A percentile compares a stretch with the other conserved stretches of the same genome.
Evolutionary conservation across 2,329 filamentous ascomycete species (phyloP).

Genomic region (Hypomyces perniciosus): DNA sequence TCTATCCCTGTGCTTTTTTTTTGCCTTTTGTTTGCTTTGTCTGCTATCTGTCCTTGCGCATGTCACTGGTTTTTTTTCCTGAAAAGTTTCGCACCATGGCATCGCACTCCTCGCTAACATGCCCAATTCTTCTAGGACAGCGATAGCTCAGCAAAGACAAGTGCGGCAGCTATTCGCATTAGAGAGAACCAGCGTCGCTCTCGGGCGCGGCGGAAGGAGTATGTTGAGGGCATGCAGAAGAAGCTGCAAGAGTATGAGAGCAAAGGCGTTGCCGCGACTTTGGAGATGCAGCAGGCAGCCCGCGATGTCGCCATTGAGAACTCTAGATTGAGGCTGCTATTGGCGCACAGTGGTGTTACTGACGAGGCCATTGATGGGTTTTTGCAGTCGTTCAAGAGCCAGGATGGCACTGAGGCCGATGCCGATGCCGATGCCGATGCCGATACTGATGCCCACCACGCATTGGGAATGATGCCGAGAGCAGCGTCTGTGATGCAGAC

Average conservation of each 20-base stretch:
- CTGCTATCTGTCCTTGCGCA: neutral
- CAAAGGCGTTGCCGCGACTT: constrained; percentile 42
- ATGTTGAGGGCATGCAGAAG: constrained; percentile 41
- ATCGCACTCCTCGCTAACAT: neutral
- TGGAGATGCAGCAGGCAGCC: constrained; percentile 49
- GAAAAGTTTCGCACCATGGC: too few relatives aligned
- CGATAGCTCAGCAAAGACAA: constrained; percentile 18
- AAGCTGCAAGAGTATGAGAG: constrained; percentile 42
- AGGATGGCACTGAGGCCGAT: constrained; percentile 23
- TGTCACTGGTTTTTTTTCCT: constrained; percentile 9
- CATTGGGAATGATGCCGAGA: constrained; percentile 2
- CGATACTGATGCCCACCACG: constrained; percentile 1
- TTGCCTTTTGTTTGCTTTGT: neutral
- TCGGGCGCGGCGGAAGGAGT: constrained; percentile 45
- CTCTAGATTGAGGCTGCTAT: constrained; percentile 36
- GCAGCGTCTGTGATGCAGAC: constrained; percentile 3
- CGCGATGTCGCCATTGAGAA: constrained; percentile 46
- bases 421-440: constrained; percentile 5
- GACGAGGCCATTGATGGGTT: constrained; percentile 36
- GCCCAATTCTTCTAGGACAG: constrained; percentile 2
- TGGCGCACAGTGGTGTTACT: constrained; percentile 34
- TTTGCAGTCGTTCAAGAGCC: constrained; percentile 30
- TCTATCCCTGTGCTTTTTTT: constrained; percentile 1
- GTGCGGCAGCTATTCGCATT: constrained; percentile 33
- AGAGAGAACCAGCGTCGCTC: constrained; percentile 50